Percentiles rank a stretch among this genome's conserved stretches.
phyloP scores from a whole-genome alignment of 2,329 filamentous ascomycete species.

The Aureobasidium sp. region DNA sequence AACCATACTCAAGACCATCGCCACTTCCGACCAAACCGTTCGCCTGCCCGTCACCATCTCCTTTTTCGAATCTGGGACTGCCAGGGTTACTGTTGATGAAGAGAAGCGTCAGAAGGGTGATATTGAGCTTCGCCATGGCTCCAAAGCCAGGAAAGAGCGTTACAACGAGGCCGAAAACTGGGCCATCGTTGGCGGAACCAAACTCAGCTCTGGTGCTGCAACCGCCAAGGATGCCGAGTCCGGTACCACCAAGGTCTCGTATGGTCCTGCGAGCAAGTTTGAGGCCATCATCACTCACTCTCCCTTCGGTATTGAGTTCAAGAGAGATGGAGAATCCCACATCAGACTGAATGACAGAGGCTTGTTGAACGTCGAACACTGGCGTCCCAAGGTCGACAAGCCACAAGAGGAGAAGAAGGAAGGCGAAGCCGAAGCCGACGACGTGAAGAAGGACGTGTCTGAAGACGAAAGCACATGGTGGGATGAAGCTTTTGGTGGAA shows the following conservation, averaged over 20 bases:
- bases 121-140: conserved; percentile 77
- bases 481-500: conserved; percentile 93
- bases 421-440: conserved; percentile 33
- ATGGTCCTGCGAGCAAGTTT: conserved; percentile 66
- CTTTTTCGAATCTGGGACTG: conserved; percentile 82
- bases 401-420: conserved; percentile 49
- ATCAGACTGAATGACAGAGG: conserved; percentile 87
- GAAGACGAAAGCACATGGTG: conserved; percentile 88
- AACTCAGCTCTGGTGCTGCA: conserved; percentile 61
- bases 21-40: conserved; percentile 56
- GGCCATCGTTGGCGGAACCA: conserved; percentile 74
- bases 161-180: conserved; percentile 88
- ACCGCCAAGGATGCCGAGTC: conserved; percentile 56
- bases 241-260: conserved; percentile 64
- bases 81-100: conserved; percentile 83
- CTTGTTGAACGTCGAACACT: conserved; percentile 88
- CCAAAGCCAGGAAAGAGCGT: conserved; percentile 76
- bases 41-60: conserved; percentile 75
- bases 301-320: conserved; percentile 81
- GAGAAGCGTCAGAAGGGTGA: conserved; percentile 82
- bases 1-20: conserved; percentile 70
- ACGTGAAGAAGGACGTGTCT: conserved; percentile 30
- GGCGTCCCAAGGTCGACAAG: conserved; percentile 76
- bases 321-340: conserved; percentile 70
- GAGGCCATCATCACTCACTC: conserved; percentile 76